Conservation (phyloP, 1,139 yeast species). For the Wickerhamomyces sp. region DNA sequence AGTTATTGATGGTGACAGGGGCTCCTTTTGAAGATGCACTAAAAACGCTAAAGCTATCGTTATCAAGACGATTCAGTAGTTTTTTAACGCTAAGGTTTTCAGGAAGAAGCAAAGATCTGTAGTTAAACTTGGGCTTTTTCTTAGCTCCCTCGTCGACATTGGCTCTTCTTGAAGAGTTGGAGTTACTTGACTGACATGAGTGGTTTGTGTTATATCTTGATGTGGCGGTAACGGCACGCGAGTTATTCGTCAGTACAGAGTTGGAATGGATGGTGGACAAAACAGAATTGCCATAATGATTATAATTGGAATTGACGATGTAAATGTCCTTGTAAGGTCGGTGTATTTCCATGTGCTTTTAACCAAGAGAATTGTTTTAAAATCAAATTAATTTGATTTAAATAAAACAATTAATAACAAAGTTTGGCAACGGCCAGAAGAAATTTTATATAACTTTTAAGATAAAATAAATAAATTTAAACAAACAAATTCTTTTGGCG, state of each 20-base stretch:
- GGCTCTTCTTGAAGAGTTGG: conserved; percentile 1
- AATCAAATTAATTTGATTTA: too few relatives aligned
- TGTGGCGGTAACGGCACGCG: conserved; percentile 4
- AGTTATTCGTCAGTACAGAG: conserved; percentile 1
- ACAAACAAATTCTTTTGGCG: too few relatives aligned
- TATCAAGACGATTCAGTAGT: conserved; percentile 19
- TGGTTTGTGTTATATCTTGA: background rate
- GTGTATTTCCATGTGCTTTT: background rate
- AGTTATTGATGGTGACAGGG: conserved; percentile 9
- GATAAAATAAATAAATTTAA: too few relatives aligned
- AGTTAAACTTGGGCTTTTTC: conserved; percentile 16
- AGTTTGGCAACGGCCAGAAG: too few relatives aligned
- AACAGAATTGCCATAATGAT: conserved; percentile 23
- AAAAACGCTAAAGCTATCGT: conserved; percentile 19
- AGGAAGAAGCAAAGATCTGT: conserved; percentile 15
- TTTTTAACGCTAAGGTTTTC: conserved; percentile 22
- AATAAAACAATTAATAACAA: too few relatives aligned
- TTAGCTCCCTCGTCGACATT: background rate
- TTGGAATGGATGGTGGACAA: conserved; percentile 7
- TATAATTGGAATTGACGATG: conserved; percentile 23
- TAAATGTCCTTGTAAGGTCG: conserved; percentile 11
- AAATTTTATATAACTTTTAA: too few relatives aligned
- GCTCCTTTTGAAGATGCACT: conserved; percentile 9
- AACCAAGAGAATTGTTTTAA: background rate
- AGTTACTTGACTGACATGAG: background rate